phyloP scores from a whole-genome alignment of 345 rosid species.

The Salix purpurea region DNA sequence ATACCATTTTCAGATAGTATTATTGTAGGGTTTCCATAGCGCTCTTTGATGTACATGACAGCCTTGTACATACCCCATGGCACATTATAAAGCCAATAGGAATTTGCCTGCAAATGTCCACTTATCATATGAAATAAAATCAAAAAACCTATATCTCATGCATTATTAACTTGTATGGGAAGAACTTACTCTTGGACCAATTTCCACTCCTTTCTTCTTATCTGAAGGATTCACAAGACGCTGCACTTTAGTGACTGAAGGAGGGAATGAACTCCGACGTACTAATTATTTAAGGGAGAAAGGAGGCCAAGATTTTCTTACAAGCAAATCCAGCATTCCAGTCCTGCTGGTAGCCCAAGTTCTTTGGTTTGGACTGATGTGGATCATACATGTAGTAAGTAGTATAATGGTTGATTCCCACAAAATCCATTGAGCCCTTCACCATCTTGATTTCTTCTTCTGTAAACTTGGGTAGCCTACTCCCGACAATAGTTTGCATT shows the following conservation, averaged over 20 bases:
- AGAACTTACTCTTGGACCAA: conserved; percentile 66
- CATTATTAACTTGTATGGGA: neutral
- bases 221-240: conserved; percentile 36
- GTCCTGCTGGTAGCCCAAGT: conserved; percentile 79
- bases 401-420: conserved; percentile 91
- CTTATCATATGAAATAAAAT: neutral
- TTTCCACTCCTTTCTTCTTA: conserved; percentile 56
- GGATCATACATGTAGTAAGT: conserved; percentile 68
- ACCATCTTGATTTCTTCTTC: conserved; percentile 71
- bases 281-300: neutral
- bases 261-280: neutral
- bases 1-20: conserved; percentile 86
- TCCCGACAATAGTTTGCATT: conserved; percentile 70
- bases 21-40: conserved; percentile 79
- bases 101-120: conserved; percentile 58
- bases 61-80: conserved; percentile 98
- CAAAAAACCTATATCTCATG: neutral
- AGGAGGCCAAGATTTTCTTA: conserved; percentile 30
- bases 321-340: conserved; percentile 80
- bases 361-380: conserved; percentile 39
- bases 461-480: conserved; percentile 79
- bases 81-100: conserved; percentile 83
- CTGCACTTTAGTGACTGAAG: neutral
- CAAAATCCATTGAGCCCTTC: conserved; percentile 82
- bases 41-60: conserved; percentile 78